Conservation (phyloP, 352 stramenopile species). For the Globisporangium barbulae region DNA sequence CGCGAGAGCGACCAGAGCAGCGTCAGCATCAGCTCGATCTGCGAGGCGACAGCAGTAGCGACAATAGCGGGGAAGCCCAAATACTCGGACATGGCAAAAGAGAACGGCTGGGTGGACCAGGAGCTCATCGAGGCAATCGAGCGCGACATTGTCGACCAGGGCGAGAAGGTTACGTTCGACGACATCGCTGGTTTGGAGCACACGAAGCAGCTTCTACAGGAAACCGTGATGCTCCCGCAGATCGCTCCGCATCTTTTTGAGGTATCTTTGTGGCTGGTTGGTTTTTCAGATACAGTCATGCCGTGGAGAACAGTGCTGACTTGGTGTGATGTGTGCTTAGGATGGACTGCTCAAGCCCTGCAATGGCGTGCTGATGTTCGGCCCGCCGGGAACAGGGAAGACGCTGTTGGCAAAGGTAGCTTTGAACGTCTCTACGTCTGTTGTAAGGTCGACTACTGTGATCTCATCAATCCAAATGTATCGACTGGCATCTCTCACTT, state of each 20-base stretch:
- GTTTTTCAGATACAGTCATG: neutral
- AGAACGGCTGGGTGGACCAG: slow-evolving; percentile 69
- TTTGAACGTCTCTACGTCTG: neutral
- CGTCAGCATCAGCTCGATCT: slow-evolving; percentile 6
- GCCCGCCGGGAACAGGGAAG: slow-evolving; percentile 88
- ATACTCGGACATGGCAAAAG: slow-evolving; percentile 76
- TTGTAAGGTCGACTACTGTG: neutral
- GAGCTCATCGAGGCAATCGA: slow-evolving; percentile 86
- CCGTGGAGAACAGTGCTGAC: neutral
- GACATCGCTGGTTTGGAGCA: slow-evolving; percentile 75
- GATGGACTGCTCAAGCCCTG: slow-evolving; percentile 76
- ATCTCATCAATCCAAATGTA: neutral
- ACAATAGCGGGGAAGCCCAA: slow-evolving; percentile 40
- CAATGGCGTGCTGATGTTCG: slow-evolving; percentile 85
- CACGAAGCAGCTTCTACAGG: slow-evolving; percentile 79
- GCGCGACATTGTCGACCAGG: slow-evolving; percentile 80
- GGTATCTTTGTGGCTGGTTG: slow-evolving; percentile 18
- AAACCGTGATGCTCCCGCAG: slow-evolving; percentile 84
- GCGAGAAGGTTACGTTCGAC: slow-evolving; percentile 65
- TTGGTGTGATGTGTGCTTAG: slow-evolving; percentile 20
- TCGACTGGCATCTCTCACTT: slow-evolving; percentile 20
- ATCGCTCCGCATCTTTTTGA: slow-evolving; percentile 82
- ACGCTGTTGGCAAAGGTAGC: slow-evolving; percentile 73
- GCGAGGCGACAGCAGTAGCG: neutral
- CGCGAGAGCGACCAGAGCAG: slow-evolving; percentile 19